Evolutionary conservation across 2,329 filamentous ascomycete genomes (phyloP).

Genomic region (Lasiodiplodia hormozganensis): DNA sequence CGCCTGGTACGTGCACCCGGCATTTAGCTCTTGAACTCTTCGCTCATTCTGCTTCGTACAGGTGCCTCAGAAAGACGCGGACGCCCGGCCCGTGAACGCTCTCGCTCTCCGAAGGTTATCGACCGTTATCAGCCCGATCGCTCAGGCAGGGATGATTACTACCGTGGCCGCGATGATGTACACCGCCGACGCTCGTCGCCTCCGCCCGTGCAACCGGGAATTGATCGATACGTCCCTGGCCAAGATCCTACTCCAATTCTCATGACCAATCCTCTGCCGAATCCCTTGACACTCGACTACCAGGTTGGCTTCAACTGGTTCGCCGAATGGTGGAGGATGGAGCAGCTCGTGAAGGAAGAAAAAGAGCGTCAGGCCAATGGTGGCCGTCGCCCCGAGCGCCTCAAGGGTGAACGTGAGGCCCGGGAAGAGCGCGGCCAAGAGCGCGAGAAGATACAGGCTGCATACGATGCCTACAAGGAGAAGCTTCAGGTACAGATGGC

Average conservation of each 20-base stretch:
- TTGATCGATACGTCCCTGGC: slow-evolving; percentile 84
- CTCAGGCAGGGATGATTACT: slow-evolving; percentile 70
- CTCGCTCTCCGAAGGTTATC: slow-evolving; percentile 73
- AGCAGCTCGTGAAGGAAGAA: slow-evolving; percentile 83
- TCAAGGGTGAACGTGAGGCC: slow-evolving; percentile 69
- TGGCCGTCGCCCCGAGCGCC: slow-evolving; percentile 62
- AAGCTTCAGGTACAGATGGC: slow-evolving; percentile 77
- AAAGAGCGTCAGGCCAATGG: slow-evolving; percentile 75
- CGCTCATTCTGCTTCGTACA: background rate
- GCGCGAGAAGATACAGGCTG: slow-evolving; percentile 76
- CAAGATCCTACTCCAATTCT: slow-evolving; percentile 64
- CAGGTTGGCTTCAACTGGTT: slow-evolving; percentile 88
- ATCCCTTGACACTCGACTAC: slow-evolving; percentile 75
- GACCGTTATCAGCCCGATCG: slow-evolving; percentile 81
- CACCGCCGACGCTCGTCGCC: slow-evolving; percentile 65
- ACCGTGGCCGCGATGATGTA: slow-evolving; percentile 67
- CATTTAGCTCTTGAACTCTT: too few species aligned
- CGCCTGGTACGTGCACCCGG: slow-evolving; percentile 67
- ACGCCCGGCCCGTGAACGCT: slow-evolving; percentile 58
- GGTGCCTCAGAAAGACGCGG: slow-evolving; percentile 16
- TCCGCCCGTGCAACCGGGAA: slow-evolving; percentile 70
- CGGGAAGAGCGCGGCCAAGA: slow-evolving; percentile 81
- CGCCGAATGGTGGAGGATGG: slow-evolving; percentile 84
- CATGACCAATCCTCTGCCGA: slow-evolving; percentile 70
- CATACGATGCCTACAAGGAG: slow-evolving; percentile 71